Conservation (phyloP, 2,329 filamentous ascomycete genomes). For the Microcera coccophila region DNA sequence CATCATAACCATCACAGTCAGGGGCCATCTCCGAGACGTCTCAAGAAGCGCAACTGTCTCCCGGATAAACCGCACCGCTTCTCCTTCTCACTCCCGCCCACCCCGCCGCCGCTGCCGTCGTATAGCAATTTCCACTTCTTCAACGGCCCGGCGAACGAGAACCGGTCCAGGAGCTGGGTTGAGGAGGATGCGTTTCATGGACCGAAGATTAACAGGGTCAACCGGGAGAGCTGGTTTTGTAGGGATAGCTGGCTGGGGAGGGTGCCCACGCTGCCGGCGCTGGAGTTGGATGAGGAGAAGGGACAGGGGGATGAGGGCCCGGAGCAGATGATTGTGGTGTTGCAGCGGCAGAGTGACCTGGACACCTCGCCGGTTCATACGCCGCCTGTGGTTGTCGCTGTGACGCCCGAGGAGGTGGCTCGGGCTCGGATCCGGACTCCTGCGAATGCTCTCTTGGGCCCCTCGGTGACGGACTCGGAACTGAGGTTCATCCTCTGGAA, state of each 20-base stretch:
- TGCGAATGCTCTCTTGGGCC: slow-evolving; percentile 21
- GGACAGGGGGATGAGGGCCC: slow-evolving; percentile 11
- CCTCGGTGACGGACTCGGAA: slow-evolving; percentile 42
- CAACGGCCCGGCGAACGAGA: slow-evolving; percentile 25
- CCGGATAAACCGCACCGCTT: slow-evolving; percentile 29
- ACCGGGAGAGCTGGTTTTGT: slow-evolving; percentile 27
- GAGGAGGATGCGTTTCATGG: slow-evolving; percentile 51
- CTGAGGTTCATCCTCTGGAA: slow-evolving; percentile 49
- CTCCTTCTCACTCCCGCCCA: slow-evolving; percentile 28
- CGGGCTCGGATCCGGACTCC: slow-evolving; percentile 9
- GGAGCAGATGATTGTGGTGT: slow-evolving; percentile 14
- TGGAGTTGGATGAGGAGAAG: slow-evolving; percentile 20
- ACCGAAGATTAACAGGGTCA: slow-evolving; percentile 36
- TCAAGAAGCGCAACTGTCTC: slow-evolving; percentile 31
- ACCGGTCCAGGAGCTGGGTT: slow-evolving; percentile 40
- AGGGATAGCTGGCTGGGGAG: slow-evolving; percentile 34
- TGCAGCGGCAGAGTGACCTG: slow-evolving; percentile 15
- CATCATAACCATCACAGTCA: too few species aligned
- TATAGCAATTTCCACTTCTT: slow-evolving; percentile 30
- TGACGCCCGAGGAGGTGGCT: not conserved
- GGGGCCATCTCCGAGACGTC: slow-evolving; percentile 19
- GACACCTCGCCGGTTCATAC: too few species aligned
- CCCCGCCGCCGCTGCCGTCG: slow-evolving; percentile 33
- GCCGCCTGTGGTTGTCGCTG: not conserved
- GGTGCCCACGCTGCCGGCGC: slow-evolving; percentile 36